A percentile compares a stretch with the other conserved stretches of the same genome.
phyloP scores from a whole-genome alignment of 345 rosid genomes.

The Bruguiera gymnorhiza region DNA sequence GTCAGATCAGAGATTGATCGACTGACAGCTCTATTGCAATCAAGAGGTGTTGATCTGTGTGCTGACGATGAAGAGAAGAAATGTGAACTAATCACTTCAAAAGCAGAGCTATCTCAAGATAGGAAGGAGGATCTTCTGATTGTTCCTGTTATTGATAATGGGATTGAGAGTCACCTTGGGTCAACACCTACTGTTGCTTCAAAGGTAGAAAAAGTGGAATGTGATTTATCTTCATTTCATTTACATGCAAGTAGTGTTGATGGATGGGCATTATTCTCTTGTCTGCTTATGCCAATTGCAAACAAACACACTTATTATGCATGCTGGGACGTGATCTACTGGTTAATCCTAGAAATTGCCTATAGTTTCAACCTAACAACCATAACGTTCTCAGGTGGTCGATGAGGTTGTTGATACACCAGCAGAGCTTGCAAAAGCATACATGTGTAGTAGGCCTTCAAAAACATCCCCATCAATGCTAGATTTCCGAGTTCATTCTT shows the following conservation, averaged over 20 bases:
- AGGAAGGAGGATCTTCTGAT: slow-evolving; percentile 32
- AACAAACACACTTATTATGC: neutral
- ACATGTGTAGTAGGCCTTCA: slow-evolving; percentile 86
- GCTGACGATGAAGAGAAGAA: slow-evolving; percentile 39
- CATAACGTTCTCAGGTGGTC: slow-evolving; percentile 48
- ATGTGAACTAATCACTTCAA: slow-evolving; percentile 36
- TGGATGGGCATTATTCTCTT: neutral
- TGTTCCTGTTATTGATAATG: slow-evolving; percentile 39
- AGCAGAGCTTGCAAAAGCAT: slow-evolving; percentile 93
- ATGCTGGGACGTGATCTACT: neutral
- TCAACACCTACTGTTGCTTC: slow-evolving; percentile 46
- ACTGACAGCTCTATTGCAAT: slow-evolving; percentile 65
- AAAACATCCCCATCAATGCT: slow-evolving; percentile 58
- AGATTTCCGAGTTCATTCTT: slow-evolving; percentile 37
- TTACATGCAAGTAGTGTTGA: neutral
- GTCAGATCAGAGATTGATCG: slow-evolving; percentile 84
- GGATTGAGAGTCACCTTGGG: slow-evolving; percentile 30
- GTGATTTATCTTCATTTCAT: slow-evolving; percentile 2
- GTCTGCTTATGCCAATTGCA: neutral
- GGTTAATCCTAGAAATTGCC: no score
- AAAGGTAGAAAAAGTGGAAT: slow-evolving; percentile 36
- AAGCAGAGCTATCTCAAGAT: slow-evolving; percentile 24
- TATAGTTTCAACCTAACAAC: neutral
- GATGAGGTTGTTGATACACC: slow-evolving; percentile 75
- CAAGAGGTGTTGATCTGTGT: slow-evolving; percentile 47